phyloP scores from a whole-genome alignment of 2,329 filamentous ascomycete genomes.

The Bretziella fagacearum region DNA sequence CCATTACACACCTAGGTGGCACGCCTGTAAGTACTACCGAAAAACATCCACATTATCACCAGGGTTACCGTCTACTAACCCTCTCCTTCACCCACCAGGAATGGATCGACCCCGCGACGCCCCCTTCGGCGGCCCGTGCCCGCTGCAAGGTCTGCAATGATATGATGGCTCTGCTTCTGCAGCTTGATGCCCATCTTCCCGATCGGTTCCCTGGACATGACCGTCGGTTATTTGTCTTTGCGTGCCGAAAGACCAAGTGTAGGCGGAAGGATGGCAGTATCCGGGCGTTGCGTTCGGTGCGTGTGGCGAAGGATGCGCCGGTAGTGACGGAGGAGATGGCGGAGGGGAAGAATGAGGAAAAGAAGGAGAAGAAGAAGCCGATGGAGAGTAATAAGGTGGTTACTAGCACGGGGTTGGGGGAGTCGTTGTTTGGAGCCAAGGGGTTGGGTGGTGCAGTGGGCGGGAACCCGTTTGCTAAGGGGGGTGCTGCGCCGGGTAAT shows the following conservation, averaged over 20 bases:
- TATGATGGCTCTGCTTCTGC: constrained; percentile 68
- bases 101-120: constrained; percentile 59
- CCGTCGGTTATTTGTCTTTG: constrained; percentile 71
- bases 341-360: constrained; percentile 17
- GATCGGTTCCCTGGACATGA: constrained; percentile 77
- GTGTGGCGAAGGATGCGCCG: constrained; percentile 31
- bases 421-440: constrained; percentile 52
- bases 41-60: background rate
- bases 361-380: constrained; percentile 23
- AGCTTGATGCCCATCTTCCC: constrained; percentile 80
- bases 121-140: constrained; percentile 60
- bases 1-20: constrained; percentile 76
- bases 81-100: constrained; percentile 42
- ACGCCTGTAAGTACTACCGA: constrained; percentile 46
- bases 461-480: constrained; percentile 38
- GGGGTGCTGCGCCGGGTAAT: constrained; percentile 26
- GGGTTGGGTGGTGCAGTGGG: constrained; percentile 22
- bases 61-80: constrained; percentile 12
- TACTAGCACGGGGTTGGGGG: constrained; percentile 34
- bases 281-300: constrained; percentile 53
- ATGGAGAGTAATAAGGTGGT: constrained; percentile 21
- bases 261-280: constrained; percentile 69
- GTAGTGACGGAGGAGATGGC: constrained; percentile 14
- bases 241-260: constrained; percentile 62
- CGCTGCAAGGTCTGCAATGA: constrained; percentile 78